A percentile compares a stretch with the other conserved stretches of the same genome.
These are phyloP conservation scores for Phytophthora aleatoria DNA, from an alignment of 352 stramenopile genomes.

Conservation along the genomic window DNA sequence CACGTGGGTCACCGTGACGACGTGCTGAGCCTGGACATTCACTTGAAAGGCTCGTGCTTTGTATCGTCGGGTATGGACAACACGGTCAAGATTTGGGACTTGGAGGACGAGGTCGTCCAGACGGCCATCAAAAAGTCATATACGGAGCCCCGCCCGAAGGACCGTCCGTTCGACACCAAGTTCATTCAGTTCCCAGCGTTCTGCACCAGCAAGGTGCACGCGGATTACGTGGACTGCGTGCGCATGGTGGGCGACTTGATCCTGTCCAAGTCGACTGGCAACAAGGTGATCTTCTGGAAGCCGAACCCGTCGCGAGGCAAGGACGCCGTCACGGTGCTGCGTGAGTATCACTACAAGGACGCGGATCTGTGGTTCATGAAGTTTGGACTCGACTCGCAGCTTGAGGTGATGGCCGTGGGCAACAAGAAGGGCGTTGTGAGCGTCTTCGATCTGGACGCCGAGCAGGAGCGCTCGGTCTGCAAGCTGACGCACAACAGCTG, in stretches of 20 bases:
- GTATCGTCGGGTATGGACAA: slow-evolving; percentile 93
- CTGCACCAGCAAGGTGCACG: slow-evolving; percentile 91
- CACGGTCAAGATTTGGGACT: slow-evolving; percentile 94
- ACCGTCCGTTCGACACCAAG: slow-evolving; percentile 80
- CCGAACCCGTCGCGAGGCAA: slow-evolving; percentile 85
- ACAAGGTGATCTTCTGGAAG: slow-evolving; percentile 93
- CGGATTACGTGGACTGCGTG: slow-evolving; percentile 91
- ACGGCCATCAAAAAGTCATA: slow-evolving; percentile 82
- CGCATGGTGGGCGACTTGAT: slow-evolving; percentile 80
- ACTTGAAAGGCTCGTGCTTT: slow-evolving; percentile 90
- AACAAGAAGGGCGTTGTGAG: slow-evolving; percentile 85
- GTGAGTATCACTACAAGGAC: slow-evolving; percentile 85
- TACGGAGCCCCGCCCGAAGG: slow-evolving; percentile 59
- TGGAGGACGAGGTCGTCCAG: slow-evolving; percentile 75
- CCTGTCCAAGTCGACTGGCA: slow-evolving; percentile 84
- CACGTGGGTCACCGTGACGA: slow-evolving; percentile 91
- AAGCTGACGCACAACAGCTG: slow-evolving; percentile 77
- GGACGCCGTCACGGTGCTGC: slow-evolving; percentile 79
- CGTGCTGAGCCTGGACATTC: slow-evolving; percentile 90
- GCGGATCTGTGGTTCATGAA: slow-evolving; percentile 89
- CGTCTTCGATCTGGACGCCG: slow-evolving; percentile 79
- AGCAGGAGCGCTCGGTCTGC: slow-evolving; percentile 67
- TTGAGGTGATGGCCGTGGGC: slow-evolving; percentile 79
- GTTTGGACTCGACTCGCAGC: slow-evolving; percentile 76
- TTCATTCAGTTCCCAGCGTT: slow-evolving; percentile 93